Base-by-base conservation (phyloP, 2,329 filamentous ascomycete genomes). In the Talaromyces sp. region DNA sequence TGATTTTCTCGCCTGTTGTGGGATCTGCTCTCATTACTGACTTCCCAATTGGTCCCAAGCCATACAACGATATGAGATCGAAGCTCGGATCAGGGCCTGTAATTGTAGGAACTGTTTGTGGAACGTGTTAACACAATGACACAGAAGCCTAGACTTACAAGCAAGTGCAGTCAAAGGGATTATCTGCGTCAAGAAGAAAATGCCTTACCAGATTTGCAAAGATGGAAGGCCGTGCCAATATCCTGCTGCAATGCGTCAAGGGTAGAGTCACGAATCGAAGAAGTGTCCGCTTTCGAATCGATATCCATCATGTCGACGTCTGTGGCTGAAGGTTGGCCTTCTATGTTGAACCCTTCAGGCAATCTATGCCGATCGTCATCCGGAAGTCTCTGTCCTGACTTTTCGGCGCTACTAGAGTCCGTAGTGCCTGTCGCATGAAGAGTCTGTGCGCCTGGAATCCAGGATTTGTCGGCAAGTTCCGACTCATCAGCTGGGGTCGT, bases 1-100 rank as follows among this genome's bases (percentile, higher is more conserved):
- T 87, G 65, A 82, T 81, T 76, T 88, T 88, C 70, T 87, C 85
- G 64, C 85, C 85, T n/a, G 84, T 87, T 21, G 79, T 73, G 16
- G 84, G 84, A 71, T 88, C 84, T 57, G 77, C 81, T 60, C 86
- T 79, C 64, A 83, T 84, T 66, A 88, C 85, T 60, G 81, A 84
- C 67, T 80, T 79, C 65, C 85, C 83, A 61, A 88, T 78, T 39
- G 77, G 73, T 66, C 82, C 79, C 64, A 88, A 75, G 61, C 80
- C 79, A 75, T 86, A 88, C 62, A 86, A 77, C 58, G 81, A 79
- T 65, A 88, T 79, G 63, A 88, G 76, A 75, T 88, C 83, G 69
- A 86, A 77, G 65, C 81, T 80, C 58, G 81, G 79, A 70, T 86
- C 83, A 65, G 86, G 86, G 69, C 79, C 80, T 66, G 83, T 82